phyloP scores from a whole-genome alignment of 768 basidiomycete species.

The Peribolospora kevripleyi region DNA sequence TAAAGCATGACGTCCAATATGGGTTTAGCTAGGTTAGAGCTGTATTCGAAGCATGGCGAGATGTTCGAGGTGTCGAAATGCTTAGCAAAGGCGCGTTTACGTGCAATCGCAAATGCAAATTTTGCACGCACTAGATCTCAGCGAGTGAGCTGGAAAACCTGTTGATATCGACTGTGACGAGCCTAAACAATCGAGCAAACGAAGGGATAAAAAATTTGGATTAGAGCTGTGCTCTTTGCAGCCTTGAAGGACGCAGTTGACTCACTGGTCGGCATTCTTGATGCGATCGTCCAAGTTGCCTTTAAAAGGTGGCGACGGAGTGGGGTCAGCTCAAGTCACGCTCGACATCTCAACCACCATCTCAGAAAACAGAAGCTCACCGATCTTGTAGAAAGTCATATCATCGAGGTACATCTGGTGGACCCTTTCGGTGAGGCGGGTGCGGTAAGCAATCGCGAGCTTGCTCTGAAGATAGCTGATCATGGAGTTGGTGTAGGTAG shows the following conservation, averaged over 20 bases:
- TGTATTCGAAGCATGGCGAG: not conserved
- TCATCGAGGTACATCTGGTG: conserved; percentile 63
- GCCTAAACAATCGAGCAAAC: conserved; percentile 25
- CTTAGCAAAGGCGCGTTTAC: too few relatives aligned
- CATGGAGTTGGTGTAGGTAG: conserved; percentile 61
- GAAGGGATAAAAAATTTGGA: conserved; percentile 3
- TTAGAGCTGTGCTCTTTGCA: not conserved
- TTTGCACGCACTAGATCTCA: conserved; percentile 45
- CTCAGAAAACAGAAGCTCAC: conserved; percentile 23
- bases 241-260: conserved; percentile 17
- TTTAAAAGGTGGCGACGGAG: conserved; percentile 15
- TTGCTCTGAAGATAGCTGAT: conserved; percentile 82
- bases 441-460: conserved; percentile 65
- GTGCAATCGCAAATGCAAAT: too few relatives aligned
- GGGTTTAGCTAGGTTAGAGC: conserved; percentile 66
- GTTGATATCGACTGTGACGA: conserved; percentile 89
- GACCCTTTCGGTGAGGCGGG: conserved; percentile 58
- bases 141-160: conserved; percentile 74
- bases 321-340: not conserved
- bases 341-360: not conserved
- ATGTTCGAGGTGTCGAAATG: too few relatives aligned
- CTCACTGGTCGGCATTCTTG: conserved; percentile 70
- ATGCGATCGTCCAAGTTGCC: conserved; percentile 88
- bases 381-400: conserved; percentile 81
- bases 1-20: conserved; percentile 76